phyloP scores from a whole-genome alignment of 2,329 filamentous ascomycete genomes.

The Stachybotrys elegans region DNA sequence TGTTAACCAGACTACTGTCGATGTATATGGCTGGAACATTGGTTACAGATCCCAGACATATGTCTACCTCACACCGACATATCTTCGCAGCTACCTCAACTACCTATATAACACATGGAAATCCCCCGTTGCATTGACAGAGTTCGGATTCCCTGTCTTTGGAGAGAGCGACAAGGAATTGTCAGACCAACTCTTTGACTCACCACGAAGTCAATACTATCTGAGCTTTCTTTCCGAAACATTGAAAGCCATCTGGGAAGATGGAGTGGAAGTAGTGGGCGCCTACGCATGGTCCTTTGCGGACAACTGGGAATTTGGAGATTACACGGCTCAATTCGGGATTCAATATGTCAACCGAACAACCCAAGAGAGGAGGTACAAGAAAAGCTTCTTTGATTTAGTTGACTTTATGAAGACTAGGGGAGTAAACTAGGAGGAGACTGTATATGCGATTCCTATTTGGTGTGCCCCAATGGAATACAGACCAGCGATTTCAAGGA shows the following conservation, averaged over 20 bases:
- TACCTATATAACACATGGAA: constrained; percentile 57
- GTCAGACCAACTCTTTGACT: constrained; percentile 48
- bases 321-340: constrained; percentile 40
- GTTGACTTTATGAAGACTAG: constrained; percentile 43
- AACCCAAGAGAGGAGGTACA: constrained; percentile 44
- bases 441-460: no score
- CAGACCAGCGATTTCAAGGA: no score
- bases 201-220: constrained; percentile 50
- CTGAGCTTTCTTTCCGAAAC: constrained; percentile 48
- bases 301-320: constrained; percentile 54
- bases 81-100: constrained; percentile 49
- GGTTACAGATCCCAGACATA: constrained; percentile 51
- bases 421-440: constrained; percentile 19
- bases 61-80: constrained; percentile 54
- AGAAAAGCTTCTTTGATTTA: constrained; percentile 55
- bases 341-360: constrained; percentile 52
- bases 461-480: no score
- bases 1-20: constrained; percentile 40
- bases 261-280: constrained; percentile 49
- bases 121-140: constrained; percentile 41
- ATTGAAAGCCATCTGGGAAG: constrained; percentile 50
- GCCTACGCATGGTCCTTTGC: constrained; percentile 47
- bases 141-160: constrained; percentile 54
- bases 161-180: constrained; percentile 37
- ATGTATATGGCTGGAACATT: constrained; percentile 51